phyloP scores from a whole-genome alignment of 768 basidiomycete genomes.

The Dacryopinax primogenitus region DNA sequence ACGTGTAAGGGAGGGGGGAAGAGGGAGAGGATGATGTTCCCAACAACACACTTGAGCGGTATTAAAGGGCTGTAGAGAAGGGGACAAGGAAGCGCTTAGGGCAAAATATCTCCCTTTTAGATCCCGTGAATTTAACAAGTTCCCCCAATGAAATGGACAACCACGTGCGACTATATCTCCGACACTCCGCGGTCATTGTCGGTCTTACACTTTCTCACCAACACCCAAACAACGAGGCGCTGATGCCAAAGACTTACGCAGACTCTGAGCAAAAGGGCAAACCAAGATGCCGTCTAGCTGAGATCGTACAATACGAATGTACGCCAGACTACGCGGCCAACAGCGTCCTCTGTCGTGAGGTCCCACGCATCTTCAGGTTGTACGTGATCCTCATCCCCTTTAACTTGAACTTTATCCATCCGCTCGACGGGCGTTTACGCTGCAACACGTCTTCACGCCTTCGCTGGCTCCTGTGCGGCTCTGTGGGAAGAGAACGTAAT shows the following conservation, averaged over 20 bases:
- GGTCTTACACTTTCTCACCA: background rate
- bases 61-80: background rate
- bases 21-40: conserved; percentile 14
- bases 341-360: conserved; percentile 12
- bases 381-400: conserved; percentile 46
- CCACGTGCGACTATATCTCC: too few relatives aligned
- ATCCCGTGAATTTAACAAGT: too few relatives aligned
- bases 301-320: background rate
- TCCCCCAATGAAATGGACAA: too few relatives aligned
- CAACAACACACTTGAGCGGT: background rate
- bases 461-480: background rate
- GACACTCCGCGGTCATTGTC: too few relatives aligned
- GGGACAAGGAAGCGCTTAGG: background rate
- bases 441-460: background rate
- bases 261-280: background rate
- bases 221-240: background rate
- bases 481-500: background rate
- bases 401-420: conserved; percentile 49
- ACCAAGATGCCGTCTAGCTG: background rate
- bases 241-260: background rate
- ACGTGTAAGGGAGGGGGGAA: conserved; percentile 15
- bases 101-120: conserved; percentile 6
- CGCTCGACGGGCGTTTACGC: too few relatives aligned
- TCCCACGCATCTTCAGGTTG: conserved; percentile 39
- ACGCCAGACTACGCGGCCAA: background rate